phyloP scores from a whole-genome alignment of 176 grass and related monocot genomes.

The Aechmea fasciata region DNA sequence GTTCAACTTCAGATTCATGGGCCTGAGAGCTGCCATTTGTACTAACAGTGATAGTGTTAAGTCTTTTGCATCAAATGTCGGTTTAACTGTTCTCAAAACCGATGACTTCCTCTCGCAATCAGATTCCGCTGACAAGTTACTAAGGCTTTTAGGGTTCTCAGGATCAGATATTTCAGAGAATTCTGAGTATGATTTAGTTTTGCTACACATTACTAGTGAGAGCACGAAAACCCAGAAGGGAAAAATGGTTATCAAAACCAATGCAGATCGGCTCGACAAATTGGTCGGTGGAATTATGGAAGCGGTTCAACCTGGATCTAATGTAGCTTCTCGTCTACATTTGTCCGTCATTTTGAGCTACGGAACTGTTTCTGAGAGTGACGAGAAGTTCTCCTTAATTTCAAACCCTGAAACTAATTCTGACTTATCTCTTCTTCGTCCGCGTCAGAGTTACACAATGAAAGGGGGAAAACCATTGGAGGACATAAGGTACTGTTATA shows the following conservation, averaged over 20 bases:
- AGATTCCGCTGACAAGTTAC: slow-evolving; percentile 4
- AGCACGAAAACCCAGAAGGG: slow-evolving; percentile 35
- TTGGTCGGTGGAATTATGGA: slow-evolving; percentile 53
- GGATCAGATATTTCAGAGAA: slow-evolving; percentile 43
- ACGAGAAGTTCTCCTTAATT: slow-evolving; percentile 30
- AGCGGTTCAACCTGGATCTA: slow-evolving; percentile 32
- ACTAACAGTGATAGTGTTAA: slow-evolving; percentile 41
- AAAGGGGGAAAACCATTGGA: slow-evolving; percentile 59
- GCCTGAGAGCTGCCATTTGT: slow-evolving; percentile 60
- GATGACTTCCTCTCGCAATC: slow-evolving; percentile 26
- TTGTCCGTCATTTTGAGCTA: slow-evolving; percentile 69
- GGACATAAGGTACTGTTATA: slow-evolving; percentile 50
- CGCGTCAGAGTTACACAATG: slow-evolving; percentile 84
- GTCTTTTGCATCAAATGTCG: slow-evolving; percentile 39
- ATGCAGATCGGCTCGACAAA: slow-evolving; percentile 55
- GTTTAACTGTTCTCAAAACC: slow-evolving; percentile 38
- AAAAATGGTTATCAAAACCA: slow-evolving; percentile 34
- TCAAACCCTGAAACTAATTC: slow-evolving; percentile 39
- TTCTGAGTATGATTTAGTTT: slow-evolving; percentile 66
- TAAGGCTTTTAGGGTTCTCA: slow-evolving; percentile 50
- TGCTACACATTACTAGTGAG: slow-evolving; percentile 57
- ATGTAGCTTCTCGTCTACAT: slow-evolving; percentile 47
- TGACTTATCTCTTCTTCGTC: slow-evolving; percentile 55
- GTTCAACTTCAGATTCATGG: slow-evolving; percentile 65
- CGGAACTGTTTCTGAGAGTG: slow-evolving; percentile 37